A percentile compares a stretch with the other conserved stretches of the same genome.
phyloP scores from a whole-genome alignment of 345 rosid species.

The Camelina laxa region DNA sequence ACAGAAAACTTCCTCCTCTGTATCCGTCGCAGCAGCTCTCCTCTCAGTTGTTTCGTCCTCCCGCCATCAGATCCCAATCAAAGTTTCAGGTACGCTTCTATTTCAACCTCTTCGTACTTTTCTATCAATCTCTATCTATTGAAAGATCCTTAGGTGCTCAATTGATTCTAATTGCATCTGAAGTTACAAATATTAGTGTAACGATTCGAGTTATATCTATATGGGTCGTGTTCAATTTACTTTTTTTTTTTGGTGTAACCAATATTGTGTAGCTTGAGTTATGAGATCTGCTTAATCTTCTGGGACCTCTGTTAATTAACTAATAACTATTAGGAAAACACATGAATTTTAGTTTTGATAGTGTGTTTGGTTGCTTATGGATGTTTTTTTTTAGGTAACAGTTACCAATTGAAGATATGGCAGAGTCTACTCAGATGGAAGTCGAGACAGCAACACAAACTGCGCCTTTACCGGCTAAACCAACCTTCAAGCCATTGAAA shows the following conservation, averaged over 20 bases:
- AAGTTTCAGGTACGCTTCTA: not conserved
- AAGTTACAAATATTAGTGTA: not conserved
- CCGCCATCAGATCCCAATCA: slow-evolving; percentile 9
- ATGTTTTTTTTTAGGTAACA: not conserved
- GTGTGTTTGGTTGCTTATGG: not conserved
- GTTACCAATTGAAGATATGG: slow-evolving; percentile 18
- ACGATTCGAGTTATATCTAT: not conserved
- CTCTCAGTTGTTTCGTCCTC: slow-evolving; percentile 14
- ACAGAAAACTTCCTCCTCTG: not conserved
- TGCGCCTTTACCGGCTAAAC: slow-evolving; percentile 59
- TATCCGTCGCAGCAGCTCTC: not conserved
- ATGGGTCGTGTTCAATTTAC: not conserved
- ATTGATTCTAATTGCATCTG: not conserved
- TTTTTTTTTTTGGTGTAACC: too few relatives aligned
- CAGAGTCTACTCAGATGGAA: slow-evolving; percentile 54
- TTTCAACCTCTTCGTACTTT: not conserved
- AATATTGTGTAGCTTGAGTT: too few relatives aligned
- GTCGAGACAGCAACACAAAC: slow-evolving; percentile 43
- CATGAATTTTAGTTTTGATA: not conserved
- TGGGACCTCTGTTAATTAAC: not conserved
- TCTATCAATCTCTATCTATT: not conserved
- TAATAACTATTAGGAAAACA: not conserved
- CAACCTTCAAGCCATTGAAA: slow-evolving; percentile 66
- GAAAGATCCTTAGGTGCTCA: not conserved
- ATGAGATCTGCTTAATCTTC: not conserved